These are phyloP conservation scores for Vaccinium macrocarpon DNA, from an alignment of 148 eudicot species.

Conservation along the genomic window DNA sequence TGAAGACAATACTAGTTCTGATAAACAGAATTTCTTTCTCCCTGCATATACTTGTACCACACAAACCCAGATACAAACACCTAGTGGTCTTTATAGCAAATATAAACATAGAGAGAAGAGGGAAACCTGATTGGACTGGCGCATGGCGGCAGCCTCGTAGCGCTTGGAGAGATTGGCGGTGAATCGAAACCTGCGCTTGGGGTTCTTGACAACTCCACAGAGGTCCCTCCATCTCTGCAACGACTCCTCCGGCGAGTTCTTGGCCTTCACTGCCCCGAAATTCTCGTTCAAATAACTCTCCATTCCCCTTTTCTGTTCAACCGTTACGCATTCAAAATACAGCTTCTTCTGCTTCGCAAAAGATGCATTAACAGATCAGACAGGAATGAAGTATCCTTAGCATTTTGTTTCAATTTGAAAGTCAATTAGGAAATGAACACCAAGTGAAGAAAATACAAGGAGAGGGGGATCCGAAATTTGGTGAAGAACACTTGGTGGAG, in stretches of 20 bases:
- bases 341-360: background rate
- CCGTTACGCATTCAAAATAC: background rate
- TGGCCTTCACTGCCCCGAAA: conserved; percentile 48
- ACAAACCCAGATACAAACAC: background rate
- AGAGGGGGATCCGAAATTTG: conserved; percentile 1
- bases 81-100: background rate
- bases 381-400: background rate
- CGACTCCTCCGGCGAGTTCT: conserved; percentile 48
- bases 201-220: conserved; percentile 66
- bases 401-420: background rate
- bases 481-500: background rate
- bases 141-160: conserved; percentile 64
- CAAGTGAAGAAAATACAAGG: no score
- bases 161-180: conserved; percentile 71
- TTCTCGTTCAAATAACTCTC: conserved; percentile 49
- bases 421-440: background rate
- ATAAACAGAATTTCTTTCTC: background rate
- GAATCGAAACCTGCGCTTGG: conserved; percentile 57
- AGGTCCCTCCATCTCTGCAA: conserved; percentile 57
- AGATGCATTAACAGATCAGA: background rate
- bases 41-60: background rate
- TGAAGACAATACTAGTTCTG: background rate
- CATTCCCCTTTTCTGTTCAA: conserved; percentile 23
- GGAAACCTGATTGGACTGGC: conserved; percentile 53
- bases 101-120: background rate